These are phyloP conservation scores for Daphne laureola DNA, from an alignment of 441 rosid species.

Conservation along the genomic window DNA sequence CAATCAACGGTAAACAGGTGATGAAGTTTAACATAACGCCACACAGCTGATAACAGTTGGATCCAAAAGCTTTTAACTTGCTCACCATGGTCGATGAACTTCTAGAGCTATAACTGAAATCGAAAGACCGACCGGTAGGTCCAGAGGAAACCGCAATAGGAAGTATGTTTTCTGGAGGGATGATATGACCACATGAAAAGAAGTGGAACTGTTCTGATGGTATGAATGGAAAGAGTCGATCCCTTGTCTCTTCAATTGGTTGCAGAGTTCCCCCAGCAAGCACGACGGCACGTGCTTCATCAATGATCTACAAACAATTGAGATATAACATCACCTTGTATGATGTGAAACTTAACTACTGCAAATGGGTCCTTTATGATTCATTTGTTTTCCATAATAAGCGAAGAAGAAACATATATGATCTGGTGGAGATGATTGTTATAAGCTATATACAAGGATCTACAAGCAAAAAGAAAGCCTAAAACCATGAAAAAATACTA, in stretches of 20 bases:
- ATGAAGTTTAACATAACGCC: too few relatives aligned
- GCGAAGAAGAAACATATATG: neutral
- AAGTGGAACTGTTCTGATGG: conserved; percentile 58
- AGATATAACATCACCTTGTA: conserved; percentile 8
- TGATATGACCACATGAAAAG: conserved; percentile 87
- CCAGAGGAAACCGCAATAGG: conserved; percentile 80
- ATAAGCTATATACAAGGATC: conserved; percentile 4
- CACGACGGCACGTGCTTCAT: conserved; percentile 78
- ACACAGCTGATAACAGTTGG: too few relatives aligned
- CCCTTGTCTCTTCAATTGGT: conserved; percentile 95
- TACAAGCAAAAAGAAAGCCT: conserved; percentile 4
- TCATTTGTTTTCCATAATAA: conserved; percentile 3
- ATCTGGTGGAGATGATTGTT: too few relatives aligned
- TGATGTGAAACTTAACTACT: neutral
- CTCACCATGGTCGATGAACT: conserved; percentile 59
- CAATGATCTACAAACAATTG: conserved; percentile 50
- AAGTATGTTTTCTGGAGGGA: conserved; percentile 77
- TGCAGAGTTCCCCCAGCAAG: conserved; percentile 97
- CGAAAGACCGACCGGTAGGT: conserved; percentile 74
- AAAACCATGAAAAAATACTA: conserved; percentile 8
- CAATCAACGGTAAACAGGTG: too few relatives aligned
- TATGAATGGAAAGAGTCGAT: conserved; percentile 85
- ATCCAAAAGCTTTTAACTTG: neutral
- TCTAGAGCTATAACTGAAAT: conserved; percentile 84
- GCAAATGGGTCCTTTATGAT: neutral